A percentile compares a stretch with the other conserved stretches of the same genome.
Evolutionary conservation across 1,139 yeast species (phyloP).

Genomic region (Zygosaccharomyces pseudobailii): DNA sequence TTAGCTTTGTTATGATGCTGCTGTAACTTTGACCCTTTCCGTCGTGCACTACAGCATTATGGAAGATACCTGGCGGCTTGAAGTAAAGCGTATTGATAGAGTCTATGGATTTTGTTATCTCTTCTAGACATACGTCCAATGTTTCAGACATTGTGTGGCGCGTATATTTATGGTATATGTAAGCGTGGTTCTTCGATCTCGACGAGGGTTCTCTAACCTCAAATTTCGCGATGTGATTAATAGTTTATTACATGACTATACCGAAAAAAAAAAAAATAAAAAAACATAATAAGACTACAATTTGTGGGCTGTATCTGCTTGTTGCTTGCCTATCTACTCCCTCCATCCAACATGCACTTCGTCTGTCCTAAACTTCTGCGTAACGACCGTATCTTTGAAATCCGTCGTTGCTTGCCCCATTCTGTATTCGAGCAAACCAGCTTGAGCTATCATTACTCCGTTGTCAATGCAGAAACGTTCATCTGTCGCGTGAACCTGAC

Average conservation of each 20-base stretch:
- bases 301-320: not conserved
- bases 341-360: slow-evolving; percentile 88
- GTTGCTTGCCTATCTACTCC: slow-evolving; percentile 35
- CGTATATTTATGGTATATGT: not conserved
- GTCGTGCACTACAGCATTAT: slow-evolving; percentile 30
- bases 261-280: not conserved
- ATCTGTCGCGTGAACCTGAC: slow-evolving; percentile 87
- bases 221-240: no score
- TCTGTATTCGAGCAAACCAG: slow-evolving; percentile 82
- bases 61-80: slow-evolving; percentile 35
- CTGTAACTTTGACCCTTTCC: slow-evolving; percentile 17
- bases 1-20: slow-evolving; percentile 25
- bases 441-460: slow-evolving; percentile 98
- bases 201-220: no score
- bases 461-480: slow-evolving; percentile 96
- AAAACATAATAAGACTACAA: not conserved
- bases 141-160: slow-evolving; percentile 23
- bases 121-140: slow-evolving; percentile 26
- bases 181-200: no score
- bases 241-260: not conserved
- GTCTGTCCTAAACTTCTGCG: slow-evolving; percentile 91
- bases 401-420: slow-evolving; percentile 62
- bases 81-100: slow-evolving; percentile 30
- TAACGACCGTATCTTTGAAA: slow-evolving; percentile 72
- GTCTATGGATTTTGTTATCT: slow-evolving; percentile 25